phyloP scores from a whole-genome alignment of 495 filamentous ascomycete species.

The Hypoxylon intermedium region DNA sequence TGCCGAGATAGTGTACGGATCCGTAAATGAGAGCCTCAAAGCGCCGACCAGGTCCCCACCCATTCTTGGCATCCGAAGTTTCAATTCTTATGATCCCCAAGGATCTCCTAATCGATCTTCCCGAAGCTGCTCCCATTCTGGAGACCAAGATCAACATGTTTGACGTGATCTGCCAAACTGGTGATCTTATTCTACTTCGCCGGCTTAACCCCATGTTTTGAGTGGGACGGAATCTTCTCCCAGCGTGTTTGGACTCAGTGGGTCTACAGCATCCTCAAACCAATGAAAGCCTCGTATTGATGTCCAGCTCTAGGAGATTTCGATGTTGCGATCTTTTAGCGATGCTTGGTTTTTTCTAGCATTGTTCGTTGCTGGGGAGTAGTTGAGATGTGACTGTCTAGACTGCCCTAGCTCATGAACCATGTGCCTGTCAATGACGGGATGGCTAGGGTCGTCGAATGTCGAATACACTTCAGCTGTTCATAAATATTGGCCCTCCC shows the following conservation, averaged over 20 bases:
- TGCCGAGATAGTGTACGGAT: constrained; percentile 25
- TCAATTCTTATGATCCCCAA: constrained; percentile 30
- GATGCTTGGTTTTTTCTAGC: constrained; percentile 16
- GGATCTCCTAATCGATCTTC: constrained; percentile 36
- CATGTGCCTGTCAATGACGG: constrained; percentile 28
- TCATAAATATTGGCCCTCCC: constrained; percentile 42
- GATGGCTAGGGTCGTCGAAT: constrained; percentile 26
- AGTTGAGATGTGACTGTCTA: constrained; percentile 18
- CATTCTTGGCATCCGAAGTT: constrained; percentile 37
- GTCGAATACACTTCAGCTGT: constrained; percentile 24
- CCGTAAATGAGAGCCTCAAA: constrained; percentile 40
- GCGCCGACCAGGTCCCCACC: constrained; percentile 5
- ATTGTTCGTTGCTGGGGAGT: constrained; percentile 3
- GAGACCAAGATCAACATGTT: constrained; percentile 22
- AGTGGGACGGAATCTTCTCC: constrained; percentile 24
- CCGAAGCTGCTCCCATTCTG: constrained; percentile 16
- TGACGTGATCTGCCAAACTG: constrained; percentile 34
- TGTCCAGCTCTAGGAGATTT: constrained; percentile 18
- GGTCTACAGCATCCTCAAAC: constrained; percentile 16
- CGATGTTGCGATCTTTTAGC: constrained; percentile 10
- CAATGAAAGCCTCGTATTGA: constrained; percentile 23
- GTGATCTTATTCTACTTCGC: constrained; percentile 25
- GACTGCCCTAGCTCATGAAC: constrained; percentile 14
- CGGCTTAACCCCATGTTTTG: constrained; percentile 27
- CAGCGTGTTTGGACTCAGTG: constrained; percentile 33